phyloP scores from a whole-genome alignment of 352 stramenopile genomes.

The Globisporangium recalcitrans region DNA sequence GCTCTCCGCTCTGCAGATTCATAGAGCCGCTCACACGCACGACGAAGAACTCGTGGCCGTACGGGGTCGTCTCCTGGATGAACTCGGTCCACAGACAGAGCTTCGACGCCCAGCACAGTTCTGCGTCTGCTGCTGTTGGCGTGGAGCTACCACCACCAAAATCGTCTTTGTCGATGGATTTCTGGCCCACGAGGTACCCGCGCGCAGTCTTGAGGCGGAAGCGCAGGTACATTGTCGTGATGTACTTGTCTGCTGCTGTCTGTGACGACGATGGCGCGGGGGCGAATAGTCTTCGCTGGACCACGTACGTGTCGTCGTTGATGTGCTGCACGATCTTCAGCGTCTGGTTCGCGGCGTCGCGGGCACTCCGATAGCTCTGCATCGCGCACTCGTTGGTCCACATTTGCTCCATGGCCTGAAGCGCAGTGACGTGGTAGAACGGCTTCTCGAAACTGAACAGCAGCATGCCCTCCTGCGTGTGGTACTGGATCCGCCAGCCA shows the following conservation, averaged over 20 bases:
- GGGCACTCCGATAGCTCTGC: slow-evolving; percentile 33
- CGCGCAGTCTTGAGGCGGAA: slow-evolving; percentile 43
- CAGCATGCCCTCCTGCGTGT: slow-evolving; percentile 22
- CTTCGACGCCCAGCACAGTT: slow-evolving; percentile 2
- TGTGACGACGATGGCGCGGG: slow-evolving; percentile 12
- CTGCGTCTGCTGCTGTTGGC: background rate
- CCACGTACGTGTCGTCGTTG: slow-evolving; percentile 57
- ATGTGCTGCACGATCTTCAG: slow-evolving; percentile 38
- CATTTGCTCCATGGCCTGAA: slow-evolving; percentile 35
- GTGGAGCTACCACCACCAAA: background rate
- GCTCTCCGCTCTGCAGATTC: slow-evolving; percentile 11
- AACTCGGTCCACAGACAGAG: slow-evolving; percentile 14
- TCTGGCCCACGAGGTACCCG: slow-evolving; percentile 33
- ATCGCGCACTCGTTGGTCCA: slow-evolving; percentile 42
- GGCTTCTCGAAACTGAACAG: slow-evolving; percentile 46
- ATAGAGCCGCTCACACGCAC: slow-evolving; percentile 13
- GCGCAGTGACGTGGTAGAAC: slow-evolving; percentile 29
- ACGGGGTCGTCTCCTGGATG: slow-evolving; percentile 1
- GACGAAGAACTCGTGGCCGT: slow-evolving; percentile 20
- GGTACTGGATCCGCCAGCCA: slow-evolving; percentile 25
- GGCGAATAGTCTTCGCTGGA: slow-evolving; percentile 25
- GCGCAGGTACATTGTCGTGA: slow-evolving; percentile 37
- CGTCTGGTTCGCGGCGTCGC: slow-evolving; percentile 30
- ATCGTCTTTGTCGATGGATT: slow-evolving; percentile 19
- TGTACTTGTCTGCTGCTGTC: slow-evolving; percentile 16